Base-by-base conservation (phyloP, 768 basidiomycete species). In the Lactarius hengduanensis region DNA sequence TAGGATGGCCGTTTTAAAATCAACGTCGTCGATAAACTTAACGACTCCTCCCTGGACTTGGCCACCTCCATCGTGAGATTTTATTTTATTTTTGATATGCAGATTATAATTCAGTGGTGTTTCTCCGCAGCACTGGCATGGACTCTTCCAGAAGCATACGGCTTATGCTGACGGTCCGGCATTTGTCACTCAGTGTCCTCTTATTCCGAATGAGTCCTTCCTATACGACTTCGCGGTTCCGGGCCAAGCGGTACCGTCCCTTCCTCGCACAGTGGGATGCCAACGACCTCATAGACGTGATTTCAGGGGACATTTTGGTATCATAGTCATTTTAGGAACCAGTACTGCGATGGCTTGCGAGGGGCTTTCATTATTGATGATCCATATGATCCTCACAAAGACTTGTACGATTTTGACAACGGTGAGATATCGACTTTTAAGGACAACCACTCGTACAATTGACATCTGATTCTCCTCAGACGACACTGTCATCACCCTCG, bases 31-130 rank as follows among this genome's bases (percentile, higher is more conserved):
- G 79, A 86, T 63, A 22, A 69, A 18, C 73, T 85, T 32, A 76
- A 72, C 1, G 80, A 85, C 28, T 75, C 80, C 0, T 83, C 86
- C 84, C n/a, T 57, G 11, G 66, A 79, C 43, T 78, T 76, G 47
- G 75, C 74, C 5, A 86, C 85, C 7, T 82, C 79, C 41, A 80
- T 86, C 34, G 84, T 84, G 20, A 68, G 82, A 13, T 26, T 7
- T 50, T 15, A 30, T 22, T 22, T 36, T 34, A 34, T 30, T 11
- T 8, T 9, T 15, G 15, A 45, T 5, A 20, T 34, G 34, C 45
- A n/a, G 41, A 41, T 7, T 69, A 3, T 36, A 26, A 20, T 34
- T 18, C 47, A n/a, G 16, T 41, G 7, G 41, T 30, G 30, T 50
- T 3, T n/a, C 38, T 1, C 28, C 56, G 11, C 56, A 50, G 50